These are phyloP conservation scores for Eutypella sp. DNA, from an alignment of 2,329 filamentous ascomycete species.

Conservation along the genomic window DNA sequence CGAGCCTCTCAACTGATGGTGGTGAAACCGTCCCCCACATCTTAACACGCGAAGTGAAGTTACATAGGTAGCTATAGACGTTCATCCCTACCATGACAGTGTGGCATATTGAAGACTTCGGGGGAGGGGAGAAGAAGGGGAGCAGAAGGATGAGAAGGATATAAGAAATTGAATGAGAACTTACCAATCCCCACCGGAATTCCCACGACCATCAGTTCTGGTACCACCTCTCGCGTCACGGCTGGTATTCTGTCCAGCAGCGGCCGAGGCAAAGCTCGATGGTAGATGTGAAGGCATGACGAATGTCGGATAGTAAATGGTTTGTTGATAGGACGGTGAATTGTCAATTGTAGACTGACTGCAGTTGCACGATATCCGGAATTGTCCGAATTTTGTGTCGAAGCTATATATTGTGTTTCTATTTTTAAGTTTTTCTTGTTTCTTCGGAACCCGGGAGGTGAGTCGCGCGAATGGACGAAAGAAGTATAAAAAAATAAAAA, in stretches of 20 bases:
- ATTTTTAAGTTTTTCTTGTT: too few species aligned
- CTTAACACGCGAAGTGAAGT: too few species aligned
- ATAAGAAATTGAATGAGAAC: constrained; percentile 27
- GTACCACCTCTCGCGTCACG: constrained; percentile 54
- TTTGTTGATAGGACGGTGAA: neutral
- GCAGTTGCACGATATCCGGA: neutral
- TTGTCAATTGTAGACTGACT: neutral
- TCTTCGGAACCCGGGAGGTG: too few species aligned
- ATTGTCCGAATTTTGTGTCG: too few species aligned
- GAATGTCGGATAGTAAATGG: neutral
- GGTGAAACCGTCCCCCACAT: too few species aligned
- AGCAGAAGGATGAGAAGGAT: constrained; percentile 2
- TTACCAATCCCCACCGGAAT: constrained; percentile 67
- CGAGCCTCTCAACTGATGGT: too few species aligned
- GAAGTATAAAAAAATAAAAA: too few species aligned
- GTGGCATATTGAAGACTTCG: too few species aligned
- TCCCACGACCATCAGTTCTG: constrained; percentile 52
- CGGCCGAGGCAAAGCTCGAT: constrained; percentile 79
- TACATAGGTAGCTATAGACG: too few species aligned
- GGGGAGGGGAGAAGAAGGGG: neutral
- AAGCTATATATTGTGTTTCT: too few species aligned
- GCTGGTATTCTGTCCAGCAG: constrained; percentile 66
- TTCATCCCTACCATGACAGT: too few species aligned
- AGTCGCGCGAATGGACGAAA: too few species aligned
- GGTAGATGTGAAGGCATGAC: constrained; percentile 69